Evolutionary conservation across 352 stramenopile species (phyloP).

Genomic region (Phytophthora brassicae): DNA sequence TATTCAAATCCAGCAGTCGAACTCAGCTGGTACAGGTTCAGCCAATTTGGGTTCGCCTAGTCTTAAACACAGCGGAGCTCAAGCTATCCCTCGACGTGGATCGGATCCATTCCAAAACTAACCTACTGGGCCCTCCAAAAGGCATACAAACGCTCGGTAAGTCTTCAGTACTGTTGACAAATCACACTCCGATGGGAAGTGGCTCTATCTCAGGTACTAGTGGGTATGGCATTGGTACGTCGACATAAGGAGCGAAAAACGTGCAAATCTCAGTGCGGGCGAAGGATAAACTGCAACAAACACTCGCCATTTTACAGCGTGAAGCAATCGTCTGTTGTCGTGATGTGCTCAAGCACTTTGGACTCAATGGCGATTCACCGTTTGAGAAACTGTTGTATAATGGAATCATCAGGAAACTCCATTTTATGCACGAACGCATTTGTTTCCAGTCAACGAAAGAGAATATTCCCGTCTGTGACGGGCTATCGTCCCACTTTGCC

Average conservation of each 20-base stretch:
- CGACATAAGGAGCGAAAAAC: slow-evolving; percentile 41
- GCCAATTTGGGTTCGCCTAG: slow-evolving; percentile 35
- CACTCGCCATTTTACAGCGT: slow-evolving; percentile 72
- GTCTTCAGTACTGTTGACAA: slow-evolving; percentile 10
- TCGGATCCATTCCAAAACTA: slow-evolving; percentile 31
- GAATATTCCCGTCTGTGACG: slow-evolving; percentile 77
- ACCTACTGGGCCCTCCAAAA: slow-evolving; percentile 38
- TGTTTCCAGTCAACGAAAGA: slow-evolving; percentile 85
- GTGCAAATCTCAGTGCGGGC: slow-evolving; percentile 71
- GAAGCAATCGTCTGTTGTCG: slow-evolving; percentile 71
- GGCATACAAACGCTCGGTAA: slow-evolving; percentile 33
- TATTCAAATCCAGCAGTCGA: slow-evolving; percentile 83
- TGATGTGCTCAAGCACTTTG: slow-evolving; percentile 73
- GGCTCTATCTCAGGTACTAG: slow-evolving; percentile 8
- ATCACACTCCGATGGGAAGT: slow-evolving; percentile 6
- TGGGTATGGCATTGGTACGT: slow-evolving; percentile 7
- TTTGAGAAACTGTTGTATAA: slow-evolving; percentile 84
- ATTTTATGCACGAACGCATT: slow-evolving; percentile 85
- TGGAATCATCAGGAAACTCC: slow-evolving; percentile 74
- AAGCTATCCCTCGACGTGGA: slow-evolving; percentile 57
- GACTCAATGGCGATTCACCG: slow-evolving; percentile 58
- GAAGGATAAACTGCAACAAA: slow-evolving; percentile 82
- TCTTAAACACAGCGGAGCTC: slow-evolving; percentile 52
- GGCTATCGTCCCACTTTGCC: too few relatives aligned
- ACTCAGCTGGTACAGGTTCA: slow-evolving; percentile 30